A percentile compares a stretch with the other conserved stretches of the same genome.
phyloP scores from a whole-genome alignment of 2,329 filamentous ascomycete genomes.

The Aspergillus awamori region DNA sequence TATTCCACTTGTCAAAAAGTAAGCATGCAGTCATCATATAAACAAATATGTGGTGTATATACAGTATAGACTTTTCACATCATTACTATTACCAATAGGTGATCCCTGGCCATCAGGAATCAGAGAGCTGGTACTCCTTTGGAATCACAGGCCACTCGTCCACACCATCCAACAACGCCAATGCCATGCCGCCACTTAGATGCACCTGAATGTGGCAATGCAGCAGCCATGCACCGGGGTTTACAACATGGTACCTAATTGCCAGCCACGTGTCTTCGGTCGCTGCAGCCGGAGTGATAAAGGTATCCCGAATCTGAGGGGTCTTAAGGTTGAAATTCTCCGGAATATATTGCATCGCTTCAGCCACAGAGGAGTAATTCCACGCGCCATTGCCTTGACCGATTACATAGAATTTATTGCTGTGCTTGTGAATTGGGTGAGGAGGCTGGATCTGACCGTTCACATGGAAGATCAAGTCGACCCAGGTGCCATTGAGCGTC shows the following conservation, averaged over 20 bases:
- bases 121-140: slow-evolving; percentile 24
- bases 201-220: slow-evolving; percentile 62
- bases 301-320: slow-evolving; percentile 58
- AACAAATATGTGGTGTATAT: neutral
- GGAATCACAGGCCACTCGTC: slow-evolving; percentile 38
- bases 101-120: neutral
- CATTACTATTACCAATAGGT: no score
- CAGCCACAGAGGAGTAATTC: slow-evolving; percentile 56
- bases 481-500: slow-evolving; percentile 54
- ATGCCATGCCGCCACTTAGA: slow-evolving; percentile 58
- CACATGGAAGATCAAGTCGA: slow-evolving; percentile 59
- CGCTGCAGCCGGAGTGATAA: slow-evolving; percentile 41
- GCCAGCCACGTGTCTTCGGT: slow-evolving; percentile 51
- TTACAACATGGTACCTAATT: slow-evolving; percentile 56
- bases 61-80: no score
- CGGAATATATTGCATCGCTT: slow-evolving; percentile 53
- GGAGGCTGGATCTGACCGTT: slow-evolving; percentile 52
- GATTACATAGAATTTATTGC: slow-evolving; percentile 62
- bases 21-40: no score
- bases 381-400: slow-evolving; percentile 57
- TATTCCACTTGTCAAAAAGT: no score
- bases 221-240: slow-evolving; percentile 58
- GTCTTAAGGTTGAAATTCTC: slow-evolving; percentile 60
- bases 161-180: slow-evolving; percentile 52
- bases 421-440: slow-evolving; percentile 68